Base-by-base conservation (phyloP, 495 filamentous ascomycete species). In the Penicillium waksmanii region DNA sequence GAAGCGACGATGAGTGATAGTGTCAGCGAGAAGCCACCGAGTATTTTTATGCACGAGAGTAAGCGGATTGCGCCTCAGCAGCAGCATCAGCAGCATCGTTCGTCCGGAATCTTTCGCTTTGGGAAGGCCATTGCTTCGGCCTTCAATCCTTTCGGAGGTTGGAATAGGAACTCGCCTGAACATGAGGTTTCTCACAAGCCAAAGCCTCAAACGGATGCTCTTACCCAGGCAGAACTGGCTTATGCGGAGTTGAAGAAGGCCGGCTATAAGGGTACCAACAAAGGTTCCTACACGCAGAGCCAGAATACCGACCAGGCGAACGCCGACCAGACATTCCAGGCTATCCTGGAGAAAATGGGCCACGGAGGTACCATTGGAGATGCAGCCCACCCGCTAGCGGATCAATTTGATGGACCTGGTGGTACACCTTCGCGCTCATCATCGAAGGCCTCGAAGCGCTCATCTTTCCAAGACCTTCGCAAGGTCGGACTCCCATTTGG, bases 1-100 rank as follows among this genome's bases (percentile, higher is more conserved):
- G 89, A 93, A 64, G 89, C 86, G 3, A 89, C 82, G 55, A 92
- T 93, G 89, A 89, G 85, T 67, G 89, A 93, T 68, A 84, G 87
- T 57, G 79, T 82, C 17, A 91, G 87, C 60, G 80, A 87, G 57
- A 84, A 77, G 62, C 89, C 89, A 38, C 89, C 89, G 9, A 72
- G 77, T 33, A 79, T 84, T 43, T 91, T 85, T 65, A 70, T 87
- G 34, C 83, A 77, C 8, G 79, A 83, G 46, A 64, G 61, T 13
- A 70, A 67, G 10, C 48, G 36, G 3, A 2, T 36, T 27, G 58
- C 42, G 44, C 31, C 23, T 47, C 5, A 63, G 50, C 44, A 62
- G 70, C 10, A 44, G 23, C 23, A n/a, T n/a, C n/a, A 23, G 23
- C 23, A 23, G 27, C 27, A 31, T 44, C 67, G 72, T 1, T 50